Base-by-base conservation (phyloP, 2,329 filamentous ascomycete species). In the Pseudocercospora vitis region DNA sequence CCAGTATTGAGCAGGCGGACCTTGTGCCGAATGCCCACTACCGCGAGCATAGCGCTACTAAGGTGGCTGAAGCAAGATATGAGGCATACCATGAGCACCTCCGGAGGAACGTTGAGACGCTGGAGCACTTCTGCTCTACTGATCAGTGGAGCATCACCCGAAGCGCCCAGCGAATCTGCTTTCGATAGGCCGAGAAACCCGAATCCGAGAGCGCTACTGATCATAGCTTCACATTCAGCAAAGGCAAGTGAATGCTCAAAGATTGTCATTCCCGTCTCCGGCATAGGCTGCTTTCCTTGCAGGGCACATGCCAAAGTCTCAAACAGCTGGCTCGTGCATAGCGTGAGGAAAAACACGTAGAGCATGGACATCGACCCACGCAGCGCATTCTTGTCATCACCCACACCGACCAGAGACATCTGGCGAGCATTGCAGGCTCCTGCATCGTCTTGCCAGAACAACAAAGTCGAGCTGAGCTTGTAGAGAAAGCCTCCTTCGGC, bases 221-320 rank as follows among this genome's bases (percentile, higher is more conserved):
- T 85, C 59, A 91, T 88, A 24, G 89, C 87, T 70, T 99, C 94
- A 7, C 92, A 92, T 71, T 99, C 94, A 8, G 92, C 90, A 73
- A 97, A 99, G 2, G 92, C 92, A 7, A 99, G 78, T 0, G 91
- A 96, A 67, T 96, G 91, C 69, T 99, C 94, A 65, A 97, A 96
- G 2, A 96, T 81, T 0, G 91, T 96, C 89, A 97, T 96, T 14
- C 91, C 91, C 1, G 90, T 95, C 73, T 97, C 94, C 0, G 89
- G 87, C 58, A 88, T 83, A 0, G 89, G 82, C 2, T 84, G 81
- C 2, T 88, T 84, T 26, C 92, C 92, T 70, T 96, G 90, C 5
- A 97, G 80, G 7, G 92, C 89, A 70, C 90, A 95, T 3, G 87
- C 87, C 7, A 97, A 74, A 0, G 89, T 94, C 71, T 97, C 94